Evolutionary conservation across 768 basidiomycete genomes (phyloP).

Genomic region (Collybia nuda): DNA sequence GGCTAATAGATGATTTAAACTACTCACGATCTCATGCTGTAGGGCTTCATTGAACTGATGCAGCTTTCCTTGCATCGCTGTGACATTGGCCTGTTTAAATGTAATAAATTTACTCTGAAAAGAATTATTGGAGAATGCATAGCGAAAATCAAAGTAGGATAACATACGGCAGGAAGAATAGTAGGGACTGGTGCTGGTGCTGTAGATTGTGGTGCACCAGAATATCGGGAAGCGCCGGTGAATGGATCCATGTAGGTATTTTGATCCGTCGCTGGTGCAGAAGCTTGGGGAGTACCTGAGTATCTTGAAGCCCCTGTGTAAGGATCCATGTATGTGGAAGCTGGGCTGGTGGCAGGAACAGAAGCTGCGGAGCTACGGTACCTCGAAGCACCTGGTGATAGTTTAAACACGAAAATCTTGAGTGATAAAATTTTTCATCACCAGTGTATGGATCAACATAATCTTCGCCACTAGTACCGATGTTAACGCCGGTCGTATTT

Average conservation of each 20-base stretch:
- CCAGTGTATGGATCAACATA: conserved; percentile 93
- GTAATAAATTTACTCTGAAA: conserved; percentile 58
- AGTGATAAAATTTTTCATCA: conserved; percentile 19
- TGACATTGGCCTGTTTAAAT: conserved; percentile 84
- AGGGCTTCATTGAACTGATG: conserved; percentile 73
- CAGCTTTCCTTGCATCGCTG: conserved; percentile 78
- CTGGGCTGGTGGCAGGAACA: conserved; percentile 22
- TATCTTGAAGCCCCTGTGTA: conserved; percentile 75
- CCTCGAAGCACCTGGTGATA: conserved; percentile 54
- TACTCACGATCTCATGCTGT: conserved; percentile 65
- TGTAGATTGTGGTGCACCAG: conserved; percentile 36
- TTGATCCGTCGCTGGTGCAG: conserved; percentile 28
- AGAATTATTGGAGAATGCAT: background rate
- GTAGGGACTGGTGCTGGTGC: conserved; percentile 32
- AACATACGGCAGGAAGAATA: conserved; percentile 53
- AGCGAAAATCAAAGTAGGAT: background rate
- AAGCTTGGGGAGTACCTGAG: conserved; percentile 36
- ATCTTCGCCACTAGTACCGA: conserved; percentile 58
- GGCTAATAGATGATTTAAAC: background rate
- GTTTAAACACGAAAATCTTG: conserved; percentile 6
- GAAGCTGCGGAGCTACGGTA: conserved; percentile 48
- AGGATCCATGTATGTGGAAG: conserved; percentile 57
- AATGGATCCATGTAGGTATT: conserved; percentile 60
- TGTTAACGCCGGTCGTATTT: conserved; percentile 76
- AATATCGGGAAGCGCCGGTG: conserved; percentile 68